Base-by-base conservation (phyloP, 371 early-diverging fungal species). In the Apophysomyces sp. region DNA sequence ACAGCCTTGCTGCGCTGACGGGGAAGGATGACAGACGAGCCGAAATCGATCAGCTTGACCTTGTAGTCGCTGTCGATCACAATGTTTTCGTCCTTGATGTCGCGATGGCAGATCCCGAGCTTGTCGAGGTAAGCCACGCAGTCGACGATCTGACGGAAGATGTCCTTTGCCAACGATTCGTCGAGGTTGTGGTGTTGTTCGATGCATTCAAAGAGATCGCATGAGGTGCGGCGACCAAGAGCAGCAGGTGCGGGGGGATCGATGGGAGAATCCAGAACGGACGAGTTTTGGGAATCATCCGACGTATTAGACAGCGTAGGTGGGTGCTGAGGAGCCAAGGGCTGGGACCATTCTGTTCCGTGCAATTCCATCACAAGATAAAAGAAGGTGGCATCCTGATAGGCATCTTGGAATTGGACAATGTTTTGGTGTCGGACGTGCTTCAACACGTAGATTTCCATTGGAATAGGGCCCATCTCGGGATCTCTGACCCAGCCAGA, bases 11-110 rank as follows among this genome's bases (percentile, higher is more conserved):
- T 62, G 27, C 65, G 72, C 32, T 73, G 78, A 60, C 67, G 72
- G 34, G 86, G 86, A 15, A 86, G 65, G 29, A 82, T 62, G n/a
- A 83, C 84, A 11, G 92, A 86, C 24, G 89, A 84, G 11, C 94
- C 94, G 81, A 94, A 94, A 65, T 94, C 94, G 57, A 92, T 90
- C 54, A 94, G 64, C 69, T 92, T 92, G 62, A 91, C 88, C 53
- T 77, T 73, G 60, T 84, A 87, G 61, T 85, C 74, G 52, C 78
- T 80, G 65, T 92, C 92, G 59, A 91, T 88, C 21, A 92, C 84
- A 74, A 91, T 86, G 72, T 91, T 92, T 69, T 92, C 92, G 58
- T 89, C 89, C 69, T 89, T 88, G 61, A 87, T 80, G 59, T 87
- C 88, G 34, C 88, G 75, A 58, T 87, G 88, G 60, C 84, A 85